Evolutionary conservation across 139 green algal species (phyloP).

Genomic region (Mesotaenium endlicherianum): DNA sequence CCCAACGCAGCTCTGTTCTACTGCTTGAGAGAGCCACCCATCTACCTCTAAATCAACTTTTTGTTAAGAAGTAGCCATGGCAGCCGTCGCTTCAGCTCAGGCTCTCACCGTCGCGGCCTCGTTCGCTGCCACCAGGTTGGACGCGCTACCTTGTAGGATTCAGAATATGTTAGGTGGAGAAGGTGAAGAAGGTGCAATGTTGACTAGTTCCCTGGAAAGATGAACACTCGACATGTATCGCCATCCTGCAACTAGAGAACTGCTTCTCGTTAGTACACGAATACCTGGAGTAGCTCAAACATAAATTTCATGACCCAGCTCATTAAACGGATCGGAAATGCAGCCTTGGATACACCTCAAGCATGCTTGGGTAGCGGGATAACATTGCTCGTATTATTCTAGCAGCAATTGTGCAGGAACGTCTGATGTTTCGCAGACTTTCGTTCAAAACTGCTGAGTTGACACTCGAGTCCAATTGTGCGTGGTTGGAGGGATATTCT

Average conservation of each 20-base stretch:
- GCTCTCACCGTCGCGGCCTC: background rate
- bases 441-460: background rate
- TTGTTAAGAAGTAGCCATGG: conserved; percentile 3
- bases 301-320: background rate
- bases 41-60: too few species aligned
- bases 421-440: background rate
- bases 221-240: background rate
- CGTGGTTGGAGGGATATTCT: background rate
- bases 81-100: conserved; percentile 11
- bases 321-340: background rate
- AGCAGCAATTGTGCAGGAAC: background rate
- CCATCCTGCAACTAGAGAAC: background rate
- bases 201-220: background rate
- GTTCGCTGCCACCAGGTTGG: background rate
- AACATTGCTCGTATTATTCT: too few species aligned
- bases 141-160: background rate
- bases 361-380: too few species aligned
- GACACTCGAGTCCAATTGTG: background rate
- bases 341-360: background rate
- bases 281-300: background rate
- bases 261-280: background rate
- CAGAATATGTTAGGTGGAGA: background rate
- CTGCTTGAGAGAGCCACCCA: too few species aligned
- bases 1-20: too few species aligned
- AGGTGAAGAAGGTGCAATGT: background rate